Evolutionary conservation across 2,329 filamentous ascomycete genomes (phyloP), one percentile per base, ranked within the genome.

Genomic region (Pseudogymnoascus verrucosus): DNA sequence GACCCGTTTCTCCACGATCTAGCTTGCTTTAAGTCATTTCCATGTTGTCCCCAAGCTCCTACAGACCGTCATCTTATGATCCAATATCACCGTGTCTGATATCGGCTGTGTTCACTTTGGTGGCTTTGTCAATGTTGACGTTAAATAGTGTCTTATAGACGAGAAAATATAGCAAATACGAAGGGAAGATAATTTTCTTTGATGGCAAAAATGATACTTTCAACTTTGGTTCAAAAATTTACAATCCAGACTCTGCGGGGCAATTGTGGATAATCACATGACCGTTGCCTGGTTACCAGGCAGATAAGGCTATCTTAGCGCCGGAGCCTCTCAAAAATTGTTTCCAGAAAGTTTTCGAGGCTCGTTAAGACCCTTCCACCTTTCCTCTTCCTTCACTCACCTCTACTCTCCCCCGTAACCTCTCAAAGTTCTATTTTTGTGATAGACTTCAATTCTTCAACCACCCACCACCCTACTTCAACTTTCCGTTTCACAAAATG

Each of bases 271-370:
- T 57, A 57, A 57, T 57, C 51, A 57, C 51, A 57, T 57, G 51
- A 57, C 51, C 51, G 51, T 57, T 57, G 51, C 28, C 51, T 57
- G 51, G 51, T 57, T 57, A 57, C 51, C 51, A 57, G 28, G n/a
- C 28, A 34, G 28, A 57, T 57, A 34, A 36, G 51, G 51, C 51
- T 57, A 57, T 57, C 51, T 57, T 57, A 57, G 51, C 51, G 51
- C 28, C 16, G n/a, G 28, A 57, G 28, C 51, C 51, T 57, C 51
- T 57, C 51, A 57, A 57, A 57, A 57, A 57, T 57, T 57, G 51
- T 57, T 57, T 26, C 47, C 51, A 57, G 51, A 57, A 57, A 57
- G 51, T 57, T 57, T 57, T 57, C 51, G 51, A 57, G 51, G 51
- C 28, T 57, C 51, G 51, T 57, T 57, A 57, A 57, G 51, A 57